Evolutionary conservation across 345 rosid genomes (phyloP).

Genomic region (Gynandropsis gynandra): DNA sequence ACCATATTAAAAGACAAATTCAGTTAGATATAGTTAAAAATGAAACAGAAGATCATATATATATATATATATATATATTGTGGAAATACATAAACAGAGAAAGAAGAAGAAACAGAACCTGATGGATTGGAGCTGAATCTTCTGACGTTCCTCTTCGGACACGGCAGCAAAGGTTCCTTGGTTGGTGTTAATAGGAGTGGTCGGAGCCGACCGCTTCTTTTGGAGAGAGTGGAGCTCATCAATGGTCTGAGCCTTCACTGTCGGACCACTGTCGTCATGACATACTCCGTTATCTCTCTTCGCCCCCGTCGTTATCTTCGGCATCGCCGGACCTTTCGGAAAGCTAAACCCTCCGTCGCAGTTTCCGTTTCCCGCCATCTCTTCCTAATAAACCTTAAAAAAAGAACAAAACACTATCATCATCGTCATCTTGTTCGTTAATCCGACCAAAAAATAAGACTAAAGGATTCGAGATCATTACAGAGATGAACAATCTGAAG

Average conservation of each 20-base stretch:
- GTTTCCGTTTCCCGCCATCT: slow-evolving; percentile 24
- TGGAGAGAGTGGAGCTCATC: slow-evolving; percentile 96
- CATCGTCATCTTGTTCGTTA: background rate
- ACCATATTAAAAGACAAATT: too few species aligned
- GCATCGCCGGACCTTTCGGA: slow-evolving; percentile 29
- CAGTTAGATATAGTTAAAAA: too few species aligned
- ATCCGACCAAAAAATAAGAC: background rate
- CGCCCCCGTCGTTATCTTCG: slow-evolving; percentile 30
- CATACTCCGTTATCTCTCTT: slow-evolving; percentile 41
- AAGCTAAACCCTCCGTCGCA: slow-evolving; percentile 35
- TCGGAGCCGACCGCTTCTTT: slow-evolving; percentile 78
- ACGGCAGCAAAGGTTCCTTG: slow-evolving; percentile 38
- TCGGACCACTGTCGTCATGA: slow-evolving; percentile 61
- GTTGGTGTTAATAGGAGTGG: slow-evolving; percentile 50
- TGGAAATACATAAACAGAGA: too few species aligned
- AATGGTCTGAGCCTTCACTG: slow-evolving; percentile 77
- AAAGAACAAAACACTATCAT: background rate
- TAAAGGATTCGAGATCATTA: slow-evolving; percentile 17
- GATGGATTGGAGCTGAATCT: slow-evolving; percentile 89
- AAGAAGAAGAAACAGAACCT: slow-evolving; percentile 32
- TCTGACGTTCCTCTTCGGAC: slow-evolving; percentile 63
- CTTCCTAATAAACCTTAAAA: background rate
- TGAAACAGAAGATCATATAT: too few species aligned
- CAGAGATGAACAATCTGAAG: slow-evolving; percentile 1
- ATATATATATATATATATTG: too few species aligned